Conservation (phyloP, 768 basidiomycete genomes). For the Pleurotus djamor region DNA sequence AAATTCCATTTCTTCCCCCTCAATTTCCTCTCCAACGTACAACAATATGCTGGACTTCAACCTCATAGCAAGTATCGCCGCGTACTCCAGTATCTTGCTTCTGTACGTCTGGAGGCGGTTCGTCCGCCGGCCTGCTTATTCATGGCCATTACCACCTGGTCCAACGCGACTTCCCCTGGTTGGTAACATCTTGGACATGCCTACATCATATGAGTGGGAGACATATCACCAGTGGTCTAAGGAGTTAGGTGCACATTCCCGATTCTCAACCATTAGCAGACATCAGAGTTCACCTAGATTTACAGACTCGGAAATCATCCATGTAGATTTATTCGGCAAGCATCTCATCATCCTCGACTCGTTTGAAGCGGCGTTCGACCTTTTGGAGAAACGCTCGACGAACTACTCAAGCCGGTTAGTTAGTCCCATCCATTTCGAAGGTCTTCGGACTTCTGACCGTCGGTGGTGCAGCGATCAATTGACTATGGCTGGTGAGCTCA, state of each 20-base stretch:
- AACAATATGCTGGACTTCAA: background rate
- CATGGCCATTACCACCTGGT: conserved; percentile 21
- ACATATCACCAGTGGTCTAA: conserved; percentile 18
- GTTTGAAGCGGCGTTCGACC: conserved; percentile 29
- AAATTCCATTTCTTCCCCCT: no score
- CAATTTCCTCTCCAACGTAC: background rate
- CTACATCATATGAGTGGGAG: conserved; percentile 14
- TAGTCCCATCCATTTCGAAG: background rate
- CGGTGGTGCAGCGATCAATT: background rate
- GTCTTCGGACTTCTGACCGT: no score
- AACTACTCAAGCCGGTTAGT: conserved; percentile 38
- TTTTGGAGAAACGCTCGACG: conserved; percentile 36
- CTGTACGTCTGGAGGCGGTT: background rate
- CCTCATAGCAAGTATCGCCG: background rate
- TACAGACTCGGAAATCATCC: conserved; percentile 26
- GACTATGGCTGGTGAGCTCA: conserved; percentile 24
- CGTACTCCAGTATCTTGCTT: background rate
- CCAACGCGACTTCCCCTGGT: conserved; percentile 19
- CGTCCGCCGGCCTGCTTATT: background rate
- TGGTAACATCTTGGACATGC: conserved; percentile 20
- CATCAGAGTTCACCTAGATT: background rate
- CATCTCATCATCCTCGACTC: conserved; percentile 34
- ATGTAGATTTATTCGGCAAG: conserved; percentile 24
- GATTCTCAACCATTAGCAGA: no score
- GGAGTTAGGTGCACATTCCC: conserved; percentile 9